These are phyloP conservation scores for Pseudogymnoascus sp. DNA, from an alignment of 2,329 filamentous ascomycete genomes.

Conservation along the genomic window DNA sequence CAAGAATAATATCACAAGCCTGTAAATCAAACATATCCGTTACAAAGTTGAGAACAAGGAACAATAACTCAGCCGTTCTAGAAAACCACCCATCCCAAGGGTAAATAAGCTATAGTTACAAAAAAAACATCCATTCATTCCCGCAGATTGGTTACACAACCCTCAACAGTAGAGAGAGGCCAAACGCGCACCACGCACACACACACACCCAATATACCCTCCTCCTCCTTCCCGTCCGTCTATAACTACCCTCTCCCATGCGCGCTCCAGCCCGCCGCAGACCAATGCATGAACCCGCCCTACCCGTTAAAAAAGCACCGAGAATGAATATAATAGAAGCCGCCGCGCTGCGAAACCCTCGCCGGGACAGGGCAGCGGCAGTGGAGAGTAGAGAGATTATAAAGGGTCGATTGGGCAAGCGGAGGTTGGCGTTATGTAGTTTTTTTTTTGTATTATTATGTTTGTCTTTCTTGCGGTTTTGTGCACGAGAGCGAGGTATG, in stretches of 20 bases:
- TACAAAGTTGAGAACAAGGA: neutral
- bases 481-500: no score
- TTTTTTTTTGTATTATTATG: no score
- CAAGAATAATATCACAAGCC: neutral
- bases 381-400: neutral
- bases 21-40: neutral
- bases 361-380: neutral
- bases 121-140: neutral
- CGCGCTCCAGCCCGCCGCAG: neutral
- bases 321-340: neutral
- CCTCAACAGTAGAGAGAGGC: neutral
- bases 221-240: neutral
- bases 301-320: neutral
- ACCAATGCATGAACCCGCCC: neutral
- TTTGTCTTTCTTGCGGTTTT: no score
- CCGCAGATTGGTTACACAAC: neutral
- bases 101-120: slow-evolving; percentile 3
- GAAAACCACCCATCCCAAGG: neutral
- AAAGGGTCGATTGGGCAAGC: no score
- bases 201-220: neutral
- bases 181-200: neutral
- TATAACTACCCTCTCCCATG: neutral
- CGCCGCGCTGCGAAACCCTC: neutral
- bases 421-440: no score
- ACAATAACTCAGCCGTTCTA: neutral